Base-by-base conservation (phyloP, 2,329 filamentous ascomycete genomes). In the Thelonectria rubi region DNA sequence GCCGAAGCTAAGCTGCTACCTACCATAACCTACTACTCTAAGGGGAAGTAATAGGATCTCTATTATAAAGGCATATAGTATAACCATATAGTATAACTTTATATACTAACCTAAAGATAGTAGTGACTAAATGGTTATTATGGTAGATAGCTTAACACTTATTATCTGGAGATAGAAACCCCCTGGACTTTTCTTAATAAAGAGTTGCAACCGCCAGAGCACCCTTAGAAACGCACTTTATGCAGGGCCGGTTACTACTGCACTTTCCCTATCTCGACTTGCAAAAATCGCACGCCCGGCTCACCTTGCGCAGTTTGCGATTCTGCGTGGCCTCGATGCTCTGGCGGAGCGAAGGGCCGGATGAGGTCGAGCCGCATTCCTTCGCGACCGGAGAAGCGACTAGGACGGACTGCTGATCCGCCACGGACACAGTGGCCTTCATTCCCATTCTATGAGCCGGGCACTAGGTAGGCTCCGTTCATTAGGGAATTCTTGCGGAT, bases 171-270 rank as follows among this genome's bases (percentile, higher is more conserved):
- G 73, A 63, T 20, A 58, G 18, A 32, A 67, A 55, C 1, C 67
- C 64, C 15, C 66, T 75, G 1, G 72, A 77, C 63, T 78, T 79
- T 45, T 81, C 81, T 48, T 80, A 75, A 52, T 81, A 80, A 14
- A 81, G 75, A 2, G 76, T 80, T 1, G 81, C 78, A 10, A 84
- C 76, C 0, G 84, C 81, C 39, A 86, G 79, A 4, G 81, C 75
- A 55, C 70, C 69, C 43, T 71, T 76, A 11, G 63, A 59, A 1
- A 67, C 64, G 53, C 75, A 77, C 50, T 73, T 75, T 10, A 65
- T 65, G 51, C 76, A 78, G 1, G 75, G 75, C 9, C 71, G 70
- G 15, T 72, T 73, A 1, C 73, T 72, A 12, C 53, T 68, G 51
- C 73, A 75, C 55, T 67, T 73, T 12, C 67, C 59, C 52, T 74